These are phyloP conservation scores for Colletotrichum chrysophilum DNA, from an alignment of 2,329 filamentous ascomycete species.

Conservation along the genomic window DNA sequence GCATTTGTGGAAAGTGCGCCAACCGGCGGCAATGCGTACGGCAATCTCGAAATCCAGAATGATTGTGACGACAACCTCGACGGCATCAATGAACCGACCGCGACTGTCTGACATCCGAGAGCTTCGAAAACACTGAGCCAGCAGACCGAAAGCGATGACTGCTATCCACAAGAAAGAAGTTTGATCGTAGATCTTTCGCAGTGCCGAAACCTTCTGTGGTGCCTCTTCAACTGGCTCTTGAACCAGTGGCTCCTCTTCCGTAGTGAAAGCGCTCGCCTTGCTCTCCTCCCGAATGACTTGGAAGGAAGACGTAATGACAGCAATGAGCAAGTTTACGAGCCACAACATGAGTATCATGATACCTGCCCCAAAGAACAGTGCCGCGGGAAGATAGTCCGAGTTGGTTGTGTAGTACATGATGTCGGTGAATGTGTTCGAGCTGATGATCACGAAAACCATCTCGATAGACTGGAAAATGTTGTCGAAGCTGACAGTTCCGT, in stretches of 20 bases:
- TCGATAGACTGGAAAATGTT: constrained; percentile 92
- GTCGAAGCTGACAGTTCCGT: constrained; percentile 90
- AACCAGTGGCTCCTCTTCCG: constrained; percentile 61
- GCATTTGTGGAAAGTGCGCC: constrained; percentile 78
- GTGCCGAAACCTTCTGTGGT: constrained; percentile 37
- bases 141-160: constrained; percentile 80
- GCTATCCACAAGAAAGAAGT: constrained; percentile 79
- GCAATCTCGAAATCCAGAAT: constrained; percentile 83
- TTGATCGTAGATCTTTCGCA: constrained; percentile 78
- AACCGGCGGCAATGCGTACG: constrained; percentile 78
- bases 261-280: constrained; percentile 90
- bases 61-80: constrained; percentile 79
- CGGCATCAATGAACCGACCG: constrained; percentile 69
- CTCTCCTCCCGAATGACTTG: constrained; percentile 98
- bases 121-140: constrained; percentile 80
- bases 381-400: constrained; percentile 87
- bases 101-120: constrained; percentile 72
- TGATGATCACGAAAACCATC: constrained; percentile 97
- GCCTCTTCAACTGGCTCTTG: constrained; percentile 22
- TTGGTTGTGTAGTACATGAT: constrained; percentile 93
- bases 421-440: constrained; percentile 94
- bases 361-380: constrained; percentile 74
- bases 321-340: constrained; percentile 93
- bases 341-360: constrained; percentile 95
- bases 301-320: constrained; percentile 97